These are phyloP conservation scores for Lolium rigidum DNA, from an alignment of 176 grass and related monocot genomes.

Conservation along the genomic window DNA sequence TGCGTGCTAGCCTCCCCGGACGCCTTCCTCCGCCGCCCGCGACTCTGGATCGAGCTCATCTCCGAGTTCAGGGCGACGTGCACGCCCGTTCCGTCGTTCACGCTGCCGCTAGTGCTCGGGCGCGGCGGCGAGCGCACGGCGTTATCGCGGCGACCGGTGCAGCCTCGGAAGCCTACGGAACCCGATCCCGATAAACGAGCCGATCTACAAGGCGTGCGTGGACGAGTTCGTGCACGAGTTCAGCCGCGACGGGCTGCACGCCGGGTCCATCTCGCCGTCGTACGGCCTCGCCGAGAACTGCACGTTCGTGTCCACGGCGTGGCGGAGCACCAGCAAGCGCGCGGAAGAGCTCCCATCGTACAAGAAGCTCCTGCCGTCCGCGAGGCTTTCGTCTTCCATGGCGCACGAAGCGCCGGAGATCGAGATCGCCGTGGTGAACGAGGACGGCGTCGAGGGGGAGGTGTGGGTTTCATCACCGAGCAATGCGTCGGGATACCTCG, in stretches of 20 bases:
- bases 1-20: constrained; percentile 49
- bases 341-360: constrained; percentile 27
- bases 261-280: constrained; percentile 50
- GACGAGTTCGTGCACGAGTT: constrained; percentile 61
- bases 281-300: constrained; percentile 72
- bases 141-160: constrained; percentile 49
- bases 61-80: constrained; percentile 58
- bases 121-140: background rate
- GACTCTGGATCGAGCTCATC: constrained; percentile 23
- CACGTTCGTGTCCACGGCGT: constrained; percentile 69
- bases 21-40: constrained; percentile 48
- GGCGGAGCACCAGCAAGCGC: constrained; percentile 5
- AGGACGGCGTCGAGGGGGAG: too few relatives aligned
- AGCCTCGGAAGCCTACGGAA: constrained; percentile 63
- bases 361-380: constrained; percentile 60
- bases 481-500: too few relatives aligned
- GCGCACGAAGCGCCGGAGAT: constrained; percentile 34
- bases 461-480: too few relatives aligned
- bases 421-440: constrained; percentile 53
- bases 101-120: constrained; percentile 54
- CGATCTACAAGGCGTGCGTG: constrained; percentile 46
- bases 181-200: constrained; percentile 69
- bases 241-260: constrained; percentile 17
- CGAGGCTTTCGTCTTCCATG: constrained; percentile 25
- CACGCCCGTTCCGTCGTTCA: constrained; percentile 65